Evolutionary conservation across 257 asterid genomes (phyloP).

Genomic region (Catharanthus roseus): DNA sequence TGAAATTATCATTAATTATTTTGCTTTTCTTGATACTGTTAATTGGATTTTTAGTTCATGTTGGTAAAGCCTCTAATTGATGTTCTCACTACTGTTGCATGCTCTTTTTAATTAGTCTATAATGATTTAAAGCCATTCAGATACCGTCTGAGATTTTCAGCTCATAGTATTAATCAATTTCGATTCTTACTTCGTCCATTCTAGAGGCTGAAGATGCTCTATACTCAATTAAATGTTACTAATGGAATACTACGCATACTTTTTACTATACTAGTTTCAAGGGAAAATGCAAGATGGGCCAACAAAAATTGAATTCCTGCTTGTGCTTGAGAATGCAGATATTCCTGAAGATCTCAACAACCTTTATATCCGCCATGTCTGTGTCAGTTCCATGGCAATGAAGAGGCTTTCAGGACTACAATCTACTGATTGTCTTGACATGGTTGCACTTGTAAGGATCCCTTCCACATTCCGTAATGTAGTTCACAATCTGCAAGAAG

Average conservation of each 20-base stretch:
- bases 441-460: conserved; percentile 67
- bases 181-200: not conserved
- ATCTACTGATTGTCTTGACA: conserved; percentile 64
- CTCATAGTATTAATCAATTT: not conserved
- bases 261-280: conserved; percentile 41
- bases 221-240: too few relatives aligned
- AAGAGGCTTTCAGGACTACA: conserved; percentile 77
- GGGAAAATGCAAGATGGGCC: conserved; percentile 30
- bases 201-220: not conserved
- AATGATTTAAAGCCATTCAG: too few relatives aligned
- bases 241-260: not conserved
- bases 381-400: conserved; percentile 61
- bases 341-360: conserved; percentile 52
- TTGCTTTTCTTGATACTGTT: too few relatives aligned
- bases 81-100: too few relatives aligned
- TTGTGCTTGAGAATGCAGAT: conserved; percentile 51
- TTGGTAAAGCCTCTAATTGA: too few relatives aligned
- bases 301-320: conserved; percentile 54
- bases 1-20: too few relatives aligned
- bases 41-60: too few relatives aligned
- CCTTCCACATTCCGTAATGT: conserved; percentile 58
- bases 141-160: not conserved
- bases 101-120: too few relatives aligned
- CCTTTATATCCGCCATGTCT: conserved; percentile 31
- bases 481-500: conserved; percentile 26